A percentile compares a stretch with the other conserved stretches of the same genome.
These are phyloP conservation scores for Rhizopus sp. DNA, from an alignment of 371 early-diverging fungal species.

Conservation along the genomic window DNA sequence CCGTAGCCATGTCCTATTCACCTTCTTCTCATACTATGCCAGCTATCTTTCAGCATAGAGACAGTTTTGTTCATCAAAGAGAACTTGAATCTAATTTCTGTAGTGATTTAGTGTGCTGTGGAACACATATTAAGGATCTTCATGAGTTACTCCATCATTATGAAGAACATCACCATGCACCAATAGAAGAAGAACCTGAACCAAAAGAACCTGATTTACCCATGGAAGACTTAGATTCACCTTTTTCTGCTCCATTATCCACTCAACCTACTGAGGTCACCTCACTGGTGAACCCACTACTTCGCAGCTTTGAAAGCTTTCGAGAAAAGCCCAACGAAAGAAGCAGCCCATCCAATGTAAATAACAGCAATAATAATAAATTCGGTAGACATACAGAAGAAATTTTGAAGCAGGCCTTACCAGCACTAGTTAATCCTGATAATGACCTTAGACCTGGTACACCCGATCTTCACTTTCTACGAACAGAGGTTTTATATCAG, in stretches of 20 bases:
- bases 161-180: constrained; percentile 87
- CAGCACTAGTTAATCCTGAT: constrained; percentile 12
- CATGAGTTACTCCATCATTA: constrained; percentile 93
- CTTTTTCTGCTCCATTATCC: constrained; percentile 22
- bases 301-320: constrained; percentile 6
- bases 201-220: constrained; percentile 15
- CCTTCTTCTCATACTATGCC: constrained; percentile 33
- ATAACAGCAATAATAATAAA: not conserved
- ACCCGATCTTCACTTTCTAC: constrained; percentile 16
- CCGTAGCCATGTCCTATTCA: constrained; percentile 25
- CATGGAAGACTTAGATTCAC: constrained; percentile 17
- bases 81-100: constrained; percentile 87
- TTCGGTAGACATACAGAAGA: constrained; percentile 23
- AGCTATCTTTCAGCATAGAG: constrained; percentile 56
- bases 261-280: constrained; percentile 27
- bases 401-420: constrained; percentile 23
- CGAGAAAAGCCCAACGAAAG: not conserved
- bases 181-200: constrained; percentile 38
- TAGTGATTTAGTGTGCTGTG: constrained; percentile 91
- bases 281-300: constrained; percentile 20
- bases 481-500: constrained; percentile 29
- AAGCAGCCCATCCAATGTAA: not conserved
- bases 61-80: constrained; percentile 68
- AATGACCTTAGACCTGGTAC: not conserved
- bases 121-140: constrained; percentile 76